phyloP scores from a whole-genome alignment of 352 stramenopile species.

The Aphanomyces astaci region DNA sequence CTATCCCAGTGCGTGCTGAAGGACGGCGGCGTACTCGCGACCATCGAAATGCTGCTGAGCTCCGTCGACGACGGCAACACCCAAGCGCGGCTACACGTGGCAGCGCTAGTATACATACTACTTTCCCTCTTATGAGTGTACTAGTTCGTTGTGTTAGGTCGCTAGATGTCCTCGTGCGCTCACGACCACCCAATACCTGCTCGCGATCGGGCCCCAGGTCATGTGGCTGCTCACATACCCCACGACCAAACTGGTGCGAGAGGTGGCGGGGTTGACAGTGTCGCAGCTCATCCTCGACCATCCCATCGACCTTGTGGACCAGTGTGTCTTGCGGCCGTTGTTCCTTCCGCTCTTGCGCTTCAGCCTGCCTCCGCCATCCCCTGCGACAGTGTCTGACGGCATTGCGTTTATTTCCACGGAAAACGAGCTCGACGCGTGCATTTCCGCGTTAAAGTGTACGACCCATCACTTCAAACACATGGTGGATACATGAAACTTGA shows the following conservation, averaged over 20 bases:
- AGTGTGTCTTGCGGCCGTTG: constrained; percentile 42
- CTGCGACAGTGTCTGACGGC: constrained; percentile 4
- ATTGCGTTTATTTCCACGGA: constrained; percentile 32
- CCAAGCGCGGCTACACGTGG: constrained; percentile 74
- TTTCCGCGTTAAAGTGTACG: constrained; percentile 32
- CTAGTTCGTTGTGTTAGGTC: constrained; percentile 32
- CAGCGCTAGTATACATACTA: constrained; percentile 37
- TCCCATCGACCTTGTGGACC: constrained; percentile 35
- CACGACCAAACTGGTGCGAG: constrained; percentile 59
- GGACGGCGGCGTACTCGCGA: constrained; percentile 61
- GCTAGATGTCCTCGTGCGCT: constrained; percentile 52
- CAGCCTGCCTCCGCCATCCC: constrained; percentile 29
- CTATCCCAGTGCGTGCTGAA: constrained; percentile 58
- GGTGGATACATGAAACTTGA: neutral
- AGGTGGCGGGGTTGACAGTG: constrained; percentile 56
- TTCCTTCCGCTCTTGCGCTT: constrained; percentile 59
- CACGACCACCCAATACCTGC: constrained; percentile 36
- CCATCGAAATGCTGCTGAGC: constrained; percentile 74
- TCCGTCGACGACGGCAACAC: constrained; percentile 77
- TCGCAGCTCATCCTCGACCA: constrained; percentile 48
- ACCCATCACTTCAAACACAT: no score
- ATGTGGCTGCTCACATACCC: constrained; percentile 42
- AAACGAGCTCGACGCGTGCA: constrained; percentile 39
- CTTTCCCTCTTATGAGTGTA: neutral
- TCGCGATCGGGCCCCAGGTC: constrained; percentile 46